Conservation (phyloP, 2,329 filamentous ascomycete genomes). For the Emydomyces testavorans region DNA sequence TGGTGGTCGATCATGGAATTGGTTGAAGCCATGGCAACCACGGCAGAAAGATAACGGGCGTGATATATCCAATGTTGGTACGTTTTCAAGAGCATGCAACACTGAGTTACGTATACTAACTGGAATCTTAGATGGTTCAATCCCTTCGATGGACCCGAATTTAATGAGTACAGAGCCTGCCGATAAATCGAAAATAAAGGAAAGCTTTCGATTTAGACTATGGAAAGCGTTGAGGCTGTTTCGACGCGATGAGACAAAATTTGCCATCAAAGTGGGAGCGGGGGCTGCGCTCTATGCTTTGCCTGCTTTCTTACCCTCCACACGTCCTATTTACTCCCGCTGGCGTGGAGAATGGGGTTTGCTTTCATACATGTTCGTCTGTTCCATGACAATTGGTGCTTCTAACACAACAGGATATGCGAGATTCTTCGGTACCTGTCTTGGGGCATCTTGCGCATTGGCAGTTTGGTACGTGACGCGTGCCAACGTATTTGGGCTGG, state of each 20-base stretch:
- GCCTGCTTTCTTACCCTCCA: constrained; percentile 70
- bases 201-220: constrained; percentile 37
- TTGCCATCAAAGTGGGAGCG: constrained; percentile 84
- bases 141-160: constrained; percentile 11
- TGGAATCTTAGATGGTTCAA: constrained; percentile 16
- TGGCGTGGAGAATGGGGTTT: constrained; percentile 97
- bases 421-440: constrained; percentile 72
- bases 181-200: background rate
- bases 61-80: constrained; percentile 1
- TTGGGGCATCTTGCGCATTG: constrained; percentile 66
- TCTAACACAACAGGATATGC: constrained; percentile 85
- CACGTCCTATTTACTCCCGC: constrained; percentile 66
- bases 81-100: background rate
- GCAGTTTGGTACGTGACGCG: constrained; percentile 65
- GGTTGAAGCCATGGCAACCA: constrained; percentile 64
- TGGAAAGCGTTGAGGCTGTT: constrained; percentile 48
- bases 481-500: constrained; percentile 63
- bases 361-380: constrained; percentile 94
- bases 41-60: background rate
- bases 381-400: constrained; percentile 92
- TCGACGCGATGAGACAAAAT: constrained; percentile 56
- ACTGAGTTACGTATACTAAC: background rate
- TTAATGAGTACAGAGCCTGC: background rate
- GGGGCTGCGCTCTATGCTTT: constrained; percentile 82
- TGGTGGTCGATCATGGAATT: constrained; percentile 61